Conservation (phyloP, 1,284 basidiomycete species). For the Fomitopsis palustris region DNA sequence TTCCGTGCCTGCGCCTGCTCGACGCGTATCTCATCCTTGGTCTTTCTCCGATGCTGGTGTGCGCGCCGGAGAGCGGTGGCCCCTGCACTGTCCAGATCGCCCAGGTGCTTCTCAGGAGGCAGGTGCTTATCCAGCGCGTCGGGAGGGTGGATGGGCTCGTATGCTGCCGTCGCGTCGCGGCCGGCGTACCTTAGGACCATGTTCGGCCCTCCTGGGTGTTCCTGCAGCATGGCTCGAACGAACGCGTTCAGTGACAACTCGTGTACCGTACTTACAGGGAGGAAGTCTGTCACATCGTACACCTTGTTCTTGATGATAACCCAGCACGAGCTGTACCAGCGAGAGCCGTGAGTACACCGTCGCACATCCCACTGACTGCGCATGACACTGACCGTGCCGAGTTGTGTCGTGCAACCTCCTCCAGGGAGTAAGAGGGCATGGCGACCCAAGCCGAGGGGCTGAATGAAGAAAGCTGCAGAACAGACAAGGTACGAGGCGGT, state of each 20-base stretch:
- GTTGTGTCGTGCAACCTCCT: conserved; percentile 52
- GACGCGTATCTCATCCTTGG: conserved; percentile 69
- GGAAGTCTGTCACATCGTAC: conserved; percentile 85
- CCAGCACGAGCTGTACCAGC: conserved; percentile 70
- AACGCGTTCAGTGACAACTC: neutral
- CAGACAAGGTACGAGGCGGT: neutral
- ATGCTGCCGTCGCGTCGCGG: conserved; percentile 70
- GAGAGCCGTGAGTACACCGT: neutral
- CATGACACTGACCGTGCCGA: conserved; percentile 37
- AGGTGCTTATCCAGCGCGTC: conserved; percentile 69
- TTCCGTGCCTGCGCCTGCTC: conserved; percentile 57
- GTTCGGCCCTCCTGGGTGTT: conserved; percentile 78
- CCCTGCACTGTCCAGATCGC: conserved; percentile 57
- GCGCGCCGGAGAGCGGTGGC: conserved; percentile 38
- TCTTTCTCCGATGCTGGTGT: conserved; percentile 44
- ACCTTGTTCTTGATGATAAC: conserved; percentile 78
- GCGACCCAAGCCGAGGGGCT: neutral
- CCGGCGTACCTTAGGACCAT: conserved; percentile 82
- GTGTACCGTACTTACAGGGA: conserved; percentile 43
- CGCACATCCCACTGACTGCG: too few relatives aligned
- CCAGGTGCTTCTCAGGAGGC: conserved; percentile 67
- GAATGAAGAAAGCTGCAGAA: neutral
- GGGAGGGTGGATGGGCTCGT: conserved; percentile 72
- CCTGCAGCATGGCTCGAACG: conserved; percentile 34
- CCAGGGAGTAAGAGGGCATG: conserved; percentile 35